Evolutionary conservation across 768 basidiomycete genomes (phyloP), one percentile per base, ranked within the genome.

Genomic region (Suillus plorans): DNA sequence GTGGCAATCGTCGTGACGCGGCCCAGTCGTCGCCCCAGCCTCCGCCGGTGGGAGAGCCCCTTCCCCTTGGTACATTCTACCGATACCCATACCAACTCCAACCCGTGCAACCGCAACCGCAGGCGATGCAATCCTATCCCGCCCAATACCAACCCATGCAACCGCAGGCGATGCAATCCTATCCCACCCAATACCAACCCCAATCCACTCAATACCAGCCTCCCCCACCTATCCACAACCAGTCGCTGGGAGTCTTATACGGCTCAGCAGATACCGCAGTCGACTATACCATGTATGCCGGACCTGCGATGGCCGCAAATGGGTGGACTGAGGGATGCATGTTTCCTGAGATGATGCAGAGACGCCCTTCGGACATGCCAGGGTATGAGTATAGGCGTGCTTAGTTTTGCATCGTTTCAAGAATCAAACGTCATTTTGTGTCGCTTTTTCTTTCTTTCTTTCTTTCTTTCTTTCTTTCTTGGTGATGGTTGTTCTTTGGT

Each of bases 241-340:
- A 16, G 3, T 28, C 58, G 5, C 20, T 42, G 8, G 28, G 25
- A 28, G 22, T 20, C 4, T 42, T 59, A 25, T 39, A 59, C 3
- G 25, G 18, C 41, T 6, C 39, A 13, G 5, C 10, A 6, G 18
- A 42, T 20, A 42, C 41, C 10, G 18, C 18, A 25, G 18, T 13
- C 18, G 41, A 42, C 25, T 31, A 31, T 1, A 28, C 28, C 39
- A 42, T 59, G 18, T 42, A 28, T 6, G 42, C 25, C 18, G 39
- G 22, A 12, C 25, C 39, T 3, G 47, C 47, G 2, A 14, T 0
- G 22, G 13, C 47, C 5, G 2, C 16, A 7, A 9, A 16, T 58
- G 41, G 58, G 10, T 59, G 58, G 58, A 28, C 25, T 20, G 58
- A 59, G 25, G 58, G 58, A 9, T 59, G 58, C 16, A 28, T 59